Evolutionary conservation across 495 filamentous ascomycete species (phyloP), one percentile per base, ranked within the genome.

Genomic region (Rhizodiscina lignyota): DNA sequence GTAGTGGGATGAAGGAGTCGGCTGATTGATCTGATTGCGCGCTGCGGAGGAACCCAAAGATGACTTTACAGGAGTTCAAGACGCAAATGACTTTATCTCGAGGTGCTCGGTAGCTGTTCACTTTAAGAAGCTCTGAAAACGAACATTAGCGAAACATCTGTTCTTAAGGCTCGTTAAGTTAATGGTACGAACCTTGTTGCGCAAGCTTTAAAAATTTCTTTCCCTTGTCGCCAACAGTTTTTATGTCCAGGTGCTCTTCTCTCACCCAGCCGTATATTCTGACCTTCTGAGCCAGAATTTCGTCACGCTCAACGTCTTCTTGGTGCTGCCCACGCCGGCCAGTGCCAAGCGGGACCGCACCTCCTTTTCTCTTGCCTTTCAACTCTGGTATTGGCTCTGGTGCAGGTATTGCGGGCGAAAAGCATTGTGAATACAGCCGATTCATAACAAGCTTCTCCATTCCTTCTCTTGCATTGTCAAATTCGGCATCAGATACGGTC

Each of bases 361-460:
- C 64, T 36, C 74, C 71, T 45, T 70, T 74, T 42, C 70, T 65
- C 49, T 72, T 80, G 20, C 74, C 73, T 49, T 75, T 86, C 29
- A 64, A 69, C 6, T 67, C 68, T 2, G 73, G 71, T 33, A 81
- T 67, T n/a, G 80, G 72, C 34, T 79, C 72, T 3, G 83, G 79
- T 4, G 81, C 60, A 3, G 83, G 74, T 33, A 99, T 99, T 12
- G 79, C 79, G 1, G 89, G 86, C 1, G 89, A 92, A 53, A 99
- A 99, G 0, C 91, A 92, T 54, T 99, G 91, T 1, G 77, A 74
- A 51, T 99, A 96, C 4, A 99, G 62, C 36, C 91, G 69, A 53
- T 99, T 99, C 89, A 99, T 99, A 13, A 99, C 89, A 18, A 99
- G 72, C 52, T 99, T 99, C 66, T 99, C 89, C 91, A 99, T 99